These are phyloP conservation scores for Lipomyces kockii DNA, from an alignment of 805 yeast genomes.

Conservation along the genomic window DNA sequence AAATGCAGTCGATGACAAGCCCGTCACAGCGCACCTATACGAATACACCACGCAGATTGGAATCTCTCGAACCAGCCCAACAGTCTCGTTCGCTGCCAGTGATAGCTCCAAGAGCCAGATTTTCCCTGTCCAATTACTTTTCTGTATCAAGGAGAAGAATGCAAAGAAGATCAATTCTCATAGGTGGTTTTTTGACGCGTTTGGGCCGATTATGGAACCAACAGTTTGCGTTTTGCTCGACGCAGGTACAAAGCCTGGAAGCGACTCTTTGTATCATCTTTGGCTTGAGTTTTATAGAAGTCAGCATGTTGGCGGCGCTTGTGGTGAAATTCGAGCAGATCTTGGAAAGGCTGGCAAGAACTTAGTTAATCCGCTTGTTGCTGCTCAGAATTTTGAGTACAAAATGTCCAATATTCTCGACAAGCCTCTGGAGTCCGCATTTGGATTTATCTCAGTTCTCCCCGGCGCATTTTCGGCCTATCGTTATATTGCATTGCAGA, in stretches of 20 bases:
- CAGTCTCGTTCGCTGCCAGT: slow-evolving; percentile 60
- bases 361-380: slow-evolving; percentile 83
- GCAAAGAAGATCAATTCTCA: slow-evolving; percentile 92
- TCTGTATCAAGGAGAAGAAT: slow-evolving; percentile 88
- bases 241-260: slow-evolving; percentile 92
- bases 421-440: slow-evolving; percentile 92
- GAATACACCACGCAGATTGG: slow-evolving; percentile 89
- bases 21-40: slow-evolving; percentile 84
- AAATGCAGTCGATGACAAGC: slow-evolving; percentile 79
- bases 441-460: slow-evolving; percentile 91
- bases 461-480: slow-evolving; percentile 98
- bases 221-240: slow-evolving; percentile 82
- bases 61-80: slow-evolving; percentile 49
- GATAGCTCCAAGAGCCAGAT: slow-evolving; percentile 51
- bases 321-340: slow-evolving; percentile 93
- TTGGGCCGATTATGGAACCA: slow-evolving; percentile 81
- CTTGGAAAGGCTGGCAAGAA: slow-evolving; percentile 64
- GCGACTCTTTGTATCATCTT: slow-evolving; percentile 80
- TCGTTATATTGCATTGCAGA: slow-evolving; percentile 75
- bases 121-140: slow-evolving; percentile 84
- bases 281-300: slow-evolving; percentile 83
- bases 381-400: slow-evolving; percentile 82
- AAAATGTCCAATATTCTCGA: slow-evolving; percentile 79
- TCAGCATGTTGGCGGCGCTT: slow-evolving; percentile 91
- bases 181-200: slow-evolving; percentile 95